Evolutionary conservation across 2,329 filamentous ascomycete species (phyloP), one percentile per base, ranked within the genome.

Genomic region (Aureobasidium sp.): DNA sequence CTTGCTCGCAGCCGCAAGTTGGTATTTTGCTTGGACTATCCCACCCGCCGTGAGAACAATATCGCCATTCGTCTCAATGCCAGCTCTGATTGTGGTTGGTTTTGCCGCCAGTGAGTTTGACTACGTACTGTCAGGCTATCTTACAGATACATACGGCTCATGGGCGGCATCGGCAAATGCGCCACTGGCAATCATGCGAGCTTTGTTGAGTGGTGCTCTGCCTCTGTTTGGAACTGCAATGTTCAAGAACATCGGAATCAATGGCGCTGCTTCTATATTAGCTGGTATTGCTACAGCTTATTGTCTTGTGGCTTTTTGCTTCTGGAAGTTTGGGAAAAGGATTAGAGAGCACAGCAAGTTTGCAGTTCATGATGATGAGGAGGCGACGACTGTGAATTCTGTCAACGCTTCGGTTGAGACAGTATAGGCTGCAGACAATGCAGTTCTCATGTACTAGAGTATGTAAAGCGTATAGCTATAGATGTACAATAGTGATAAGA

Each of bases 81-180:
- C 39, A 3, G 45, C 45, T 30, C 15, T 48, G 1, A 11, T 48
- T 10, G 67, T 77, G 3, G 71, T 81, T 9, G 80, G 79, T 0
- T 82, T 78, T 66, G 76, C 77, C 0, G 66, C 77, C 29, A 80
- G 79, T 16, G 79, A 82, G 62, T 73, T 80, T 47, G 75, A 75
- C 21, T 74, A 69, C 5, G 69, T 74, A 4, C 66, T 80, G 0
- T 71, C 72, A 1, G 76, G 75, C 1, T 79, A 80, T 53, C 68
- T 79, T 10, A 72, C 76, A 0, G 78, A 80, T 65, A 74, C 73
- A 27, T 80, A 79, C 61, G 68, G 75, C 21, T 73, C 71, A 15
- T 78, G 77, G 53, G 75, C 77, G 1, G 75, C 76, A 0, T 78
- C 76, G 49, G 78, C 74, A 1, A 75, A 75, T 30, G 77, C 78